Evolutionary conservation across 306 rosid genomes (phyloP).

Genomic region (Prosopis cineraria): DNA sequence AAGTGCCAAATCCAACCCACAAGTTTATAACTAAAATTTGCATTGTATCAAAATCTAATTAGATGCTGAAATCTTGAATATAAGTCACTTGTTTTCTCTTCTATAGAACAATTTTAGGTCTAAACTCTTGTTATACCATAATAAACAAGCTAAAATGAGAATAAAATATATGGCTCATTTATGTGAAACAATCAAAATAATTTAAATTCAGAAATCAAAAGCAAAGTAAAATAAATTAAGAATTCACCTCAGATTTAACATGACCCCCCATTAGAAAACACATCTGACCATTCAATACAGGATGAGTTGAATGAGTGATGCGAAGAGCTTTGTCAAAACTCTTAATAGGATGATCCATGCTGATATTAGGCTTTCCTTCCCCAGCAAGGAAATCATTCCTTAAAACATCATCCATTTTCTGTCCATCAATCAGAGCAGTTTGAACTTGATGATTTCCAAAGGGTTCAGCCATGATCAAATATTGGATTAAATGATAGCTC

Average conservation of each 20-base stretch:
- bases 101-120: not conserved
- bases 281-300: not conserved
- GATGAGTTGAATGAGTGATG: not conserved
- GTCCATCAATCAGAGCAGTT: not conserved
- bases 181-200: not conserved
- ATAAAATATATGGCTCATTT: too few relatives aligned
- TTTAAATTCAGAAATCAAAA: not conserved
- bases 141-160: not conserved
- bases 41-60: not conserved
- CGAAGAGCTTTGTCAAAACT: not conserved
- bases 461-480: not conserved
- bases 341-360: not conserved
- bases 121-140: not conserved
- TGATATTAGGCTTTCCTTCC: not conserved
- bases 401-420: not conserved
- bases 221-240: not conserved
- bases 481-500: not conserved
- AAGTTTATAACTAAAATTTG: not conserved
- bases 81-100: not conserved
- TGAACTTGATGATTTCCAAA: not conserved
- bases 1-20: not conserved
- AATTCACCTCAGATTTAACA: conserved; percentile 6
- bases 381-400: not conserved
- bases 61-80: not conserved
- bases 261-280: not conserved